phyloP scores from a whole-genome alignment of 169 alveolate species.

The Babesia gibsoni region DNA sequence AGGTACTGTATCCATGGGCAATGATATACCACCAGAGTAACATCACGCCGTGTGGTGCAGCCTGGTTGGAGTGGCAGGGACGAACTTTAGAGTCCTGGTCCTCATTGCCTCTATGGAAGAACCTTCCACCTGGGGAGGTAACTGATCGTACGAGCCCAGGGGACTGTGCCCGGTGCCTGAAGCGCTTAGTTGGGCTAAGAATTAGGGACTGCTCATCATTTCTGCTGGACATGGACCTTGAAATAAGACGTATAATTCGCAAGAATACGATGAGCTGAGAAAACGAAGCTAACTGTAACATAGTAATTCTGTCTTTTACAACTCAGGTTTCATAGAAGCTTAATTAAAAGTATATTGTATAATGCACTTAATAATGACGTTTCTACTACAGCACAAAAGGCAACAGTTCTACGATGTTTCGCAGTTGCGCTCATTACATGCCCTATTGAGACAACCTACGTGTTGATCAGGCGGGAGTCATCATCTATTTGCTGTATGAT shows the following conservation, averaged over 20 bases:
- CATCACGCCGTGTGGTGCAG: conserved; percentile 36
- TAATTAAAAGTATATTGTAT: too few relatives aligned
- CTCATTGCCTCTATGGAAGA: conserved; percentile 43
- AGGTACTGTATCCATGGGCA: conserved; percentile 37
- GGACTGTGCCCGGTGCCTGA: conserved; percentile 44
- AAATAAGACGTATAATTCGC: conserved; percentile 32
- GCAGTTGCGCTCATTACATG: too few relatives aligned
- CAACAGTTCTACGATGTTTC: too few relatives aligned
- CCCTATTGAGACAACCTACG: too few relatives aligned
- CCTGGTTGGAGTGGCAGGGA: conserved; percentile 61
- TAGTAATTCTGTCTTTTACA: too few relatives aligned
- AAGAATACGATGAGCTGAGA: neutral
- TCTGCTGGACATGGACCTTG: conserved; percentile 47
- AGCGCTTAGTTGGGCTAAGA: conserved; percentile 55
- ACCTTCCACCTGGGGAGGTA: neutral
- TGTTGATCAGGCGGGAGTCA: too few relatives aligned
- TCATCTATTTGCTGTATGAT: neutral
- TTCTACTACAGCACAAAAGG: too few relatives aligned
- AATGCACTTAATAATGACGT: too few relatives aligned
- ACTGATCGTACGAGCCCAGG: neutral
- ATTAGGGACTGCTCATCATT: conserved; percentile 52
- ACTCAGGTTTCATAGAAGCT: too few relatives aligned
- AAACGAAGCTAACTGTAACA: neutral
- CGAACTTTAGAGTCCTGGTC: conserved; percentile 60
- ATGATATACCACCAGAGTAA: conserved; percentile 33